Conservation (phyloP, 306 rosid genomes). For the Benincasa hispida region DNA sequence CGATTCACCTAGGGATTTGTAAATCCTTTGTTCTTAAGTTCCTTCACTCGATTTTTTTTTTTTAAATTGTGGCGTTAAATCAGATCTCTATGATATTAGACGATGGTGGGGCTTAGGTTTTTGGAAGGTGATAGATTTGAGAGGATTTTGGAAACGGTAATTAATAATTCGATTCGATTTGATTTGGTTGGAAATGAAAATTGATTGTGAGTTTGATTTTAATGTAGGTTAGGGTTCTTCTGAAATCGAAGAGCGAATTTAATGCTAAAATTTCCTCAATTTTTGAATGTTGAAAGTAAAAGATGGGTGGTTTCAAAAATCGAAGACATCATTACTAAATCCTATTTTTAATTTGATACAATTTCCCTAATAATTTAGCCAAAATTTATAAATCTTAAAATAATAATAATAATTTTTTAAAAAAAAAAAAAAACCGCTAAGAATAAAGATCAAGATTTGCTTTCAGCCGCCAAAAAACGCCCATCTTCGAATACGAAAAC, state of each 20-base stretch:
- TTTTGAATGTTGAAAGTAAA: too few species aligned
- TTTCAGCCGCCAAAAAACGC: neutral
- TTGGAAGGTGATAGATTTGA: constrained; percentile 70
- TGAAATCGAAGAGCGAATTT: constrained; percentile 43
- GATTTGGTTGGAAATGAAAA: neutral
- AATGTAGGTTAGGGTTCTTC: constrained; percentile 61
- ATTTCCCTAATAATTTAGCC: too few species aligned
- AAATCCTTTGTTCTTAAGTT: neutral
- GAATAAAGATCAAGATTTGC: neutral
- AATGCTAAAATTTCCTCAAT: too few species aligned
- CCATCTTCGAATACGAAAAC: neutral
- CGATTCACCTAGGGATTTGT: constrained; percentile 82
- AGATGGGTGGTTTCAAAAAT: too few species aligned
- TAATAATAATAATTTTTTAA: too few species aligned
- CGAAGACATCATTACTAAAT: too few species aligned
- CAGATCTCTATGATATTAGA: constrained; percentile 24
- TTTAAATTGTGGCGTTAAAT: neutral
- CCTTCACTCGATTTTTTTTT: too few species aligned
- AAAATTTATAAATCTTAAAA: too few species aligned
- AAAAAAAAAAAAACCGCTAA: too few species aligned
- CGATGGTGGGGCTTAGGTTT: constrained; percentile 86
- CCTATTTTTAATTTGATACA: too few species aligned
- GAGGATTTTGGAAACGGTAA: constrained; percentile 81
- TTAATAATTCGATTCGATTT: neutral
- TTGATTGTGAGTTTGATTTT: neutral